Evolutionary conservation across 306 rosid genomes (phyloP).

Genomic region (Inga leiocalycina): DNA sequence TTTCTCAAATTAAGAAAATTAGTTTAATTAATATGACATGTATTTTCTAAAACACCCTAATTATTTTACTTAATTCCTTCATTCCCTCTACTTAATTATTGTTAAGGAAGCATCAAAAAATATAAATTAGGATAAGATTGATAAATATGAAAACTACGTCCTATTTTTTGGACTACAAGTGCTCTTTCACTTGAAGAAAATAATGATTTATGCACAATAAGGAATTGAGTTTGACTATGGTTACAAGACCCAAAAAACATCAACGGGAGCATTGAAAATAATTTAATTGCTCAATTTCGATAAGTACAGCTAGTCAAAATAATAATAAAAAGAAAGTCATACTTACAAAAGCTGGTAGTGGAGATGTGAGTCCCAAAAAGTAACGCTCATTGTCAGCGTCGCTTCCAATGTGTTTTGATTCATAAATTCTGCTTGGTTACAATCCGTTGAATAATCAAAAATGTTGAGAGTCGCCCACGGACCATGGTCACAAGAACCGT

Average conservation of each 20-base stretch:
- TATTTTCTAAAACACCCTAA: too few species aligned
- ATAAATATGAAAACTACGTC: too few species aligned
- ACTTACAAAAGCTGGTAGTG: slow-evolving; percentile 31
- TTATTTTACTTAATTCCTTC: too few species aligned
- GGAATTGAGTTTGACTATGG: neutral
- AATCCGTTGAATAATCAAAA: slow-evolving; percentile 12
- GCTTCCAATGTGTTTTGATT: slow-evolving; percentile 15
- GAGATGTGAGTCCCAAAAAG: slow-evolving; percentile 14
- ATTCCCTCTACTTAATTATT: too few species aligned
- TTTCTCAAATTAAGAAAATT: too few species aligned
- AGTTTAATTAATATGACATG: too few species aligned
- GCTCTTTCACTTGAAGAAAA: slow-evolving; percentile 27
- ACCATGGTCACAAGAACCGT: slow-evolving; percentile 11
- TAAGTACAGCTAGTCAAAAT: slow-evolving; percentile 29
- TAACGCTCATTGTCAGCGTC: slow-evolving; percentile 30
- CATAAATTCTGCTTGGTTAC: slow-evolving; percentile 13
- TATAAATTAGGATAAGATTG: too few species aligned
- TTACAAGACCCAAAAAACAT: slow-evolving; percentile 17
- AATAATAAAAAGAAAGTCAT: neutral
- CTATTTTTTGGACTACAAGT: neutral
- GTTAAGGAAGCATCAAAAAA: too few species aligned
- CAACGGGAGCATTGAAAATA: neutral
- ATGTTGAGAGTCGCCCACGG: slow-evolving; percentile 2
- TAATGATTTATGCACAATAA: slow-evolving; percentile 37
- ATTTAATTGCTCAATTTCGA: slow-evolving; percentile 27